Base-by-base conservation (phyloP, 176 grass and related monocot species). In the Triticum aestivum region DNA sequence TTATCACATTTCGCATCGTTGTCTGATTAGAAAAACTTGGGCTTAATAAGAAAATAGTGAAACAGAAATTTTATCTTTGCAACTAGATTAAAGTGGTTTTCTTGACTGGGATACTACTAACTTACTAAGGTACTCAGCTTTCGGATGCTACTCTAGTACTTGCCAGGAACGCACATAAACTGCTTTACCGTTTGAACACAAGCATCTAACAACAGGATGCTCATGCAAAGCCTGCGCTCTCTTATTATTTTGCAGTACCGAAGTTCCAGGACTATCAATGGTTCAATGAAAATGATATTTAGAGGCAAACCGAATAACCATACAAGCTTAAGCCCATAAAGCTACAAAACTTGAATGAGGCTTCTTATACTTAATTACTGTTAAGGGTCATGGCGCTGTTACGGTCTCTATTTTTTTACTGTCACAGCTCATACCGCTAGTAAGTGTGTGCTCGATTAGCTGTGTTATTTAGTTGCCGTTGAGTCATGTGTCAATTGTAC, bases 281-380 rank as follows among this genome's bases (percentile, higher is more conserved):
- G 45, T 49, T 80, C 69, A 45, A 75, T 14, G 67, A 74, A 84
- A 85, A 58, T 51, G 52, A 80, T 14, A 26, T 81, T 37, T 38
- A 81, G 12, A 37, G n/a, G 63, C 7, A 78, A 27, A 33, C 73
- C 18, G 26, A 24, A 38, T 38, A 54, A 42, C 24, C 65, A 44
- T 73, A 61, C 24, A 15, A 23, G 7, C 29, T 66, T 11, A 64
- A 65, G 23, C 59, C 11, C 24, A 35, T 14, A 76, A 32, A 32
- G 45, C 27, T 27, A 56, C 27, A 83, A 63, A 47, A 47, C 32
- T 84, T 84, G 51, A 88, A 73, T 65, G 15, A 83, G 20, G 52
- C 61, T 69, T 77, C 42, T 67, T 42, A 65, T 75, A 26, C 67
- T 35, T 35, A 35, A 35, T 82, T 61, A 70, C 12, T 47, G 23